Conservation (phyloP, 768 basidiomycete species). For the Chalciporus pseudorubinellus region DNA sequence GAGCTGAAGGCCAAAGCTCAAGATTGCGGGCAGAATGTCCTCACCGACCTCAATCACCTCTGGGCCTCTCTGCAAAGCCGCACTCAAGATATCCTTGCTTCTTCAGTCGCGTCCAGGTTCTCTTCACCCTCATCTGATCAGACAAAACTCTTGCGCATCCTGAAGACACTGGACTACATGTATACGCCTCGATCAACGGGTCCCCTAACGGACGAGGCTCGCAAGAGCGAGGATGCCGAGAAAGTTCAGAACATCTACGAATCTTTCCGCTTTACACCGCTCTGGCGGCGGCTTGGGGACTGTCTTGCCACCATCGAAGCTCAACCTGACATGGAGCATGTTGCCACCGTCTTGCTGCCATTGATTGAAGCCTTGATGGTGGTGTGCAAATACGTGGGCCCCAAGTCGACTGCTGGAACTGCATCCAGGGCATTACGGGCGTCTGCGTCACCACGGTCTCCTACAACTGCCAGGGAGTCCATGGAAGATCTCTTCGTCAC, state of each 20-base stretch:
- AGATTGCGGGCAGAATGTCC: constrained; percentile 76
- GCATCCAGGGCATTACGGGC: constrained; percentile 55
- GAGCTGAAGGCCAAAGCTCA: constrained; percentile 87
- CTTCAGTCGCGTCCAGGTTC: constrained; percentile 81
- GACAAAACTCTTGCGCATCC: constrained; percentile 91
- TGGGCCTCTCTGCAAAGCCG: constrained; percentile 57
- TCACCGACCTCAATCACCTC: constrained; percentile 76
- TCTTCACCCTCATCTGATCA: constrained; percentile 92
- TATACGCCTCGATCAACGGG: constrained; percentile 61
- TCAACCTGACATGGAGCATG: constrained; percentile 76
- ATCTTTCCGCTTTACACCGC: constrained; percentile 82
- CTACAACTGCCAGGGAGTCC: constrained; percentile 65
- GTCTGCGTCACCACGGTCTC: constrained; percentile 67
- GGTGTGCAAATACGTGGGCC: constrained; percentile 91
- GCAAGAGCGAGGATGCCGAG: constrained; percentile 59
- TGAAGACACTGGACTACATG: constrained; percentile 98
- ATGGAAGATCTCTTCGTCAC: constrained; percentile 90
- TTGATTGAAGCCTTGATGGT: constrained; percentile 98
- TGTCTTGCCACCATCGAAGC: constrained; percentile 83
- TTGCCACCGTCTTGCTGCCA: constrained; percentile 89
- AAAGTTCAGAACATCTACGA: constrained; percentile 88
- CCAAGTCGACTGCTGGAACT: constrained; percentile 48
- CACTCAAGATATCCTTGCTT: constrained; percentile 54
- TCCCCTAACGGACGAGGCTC: constrained; percentile 35
- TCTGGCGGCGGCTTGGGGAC: constrained; percentile 90